Percentiles rank a stretch among this genome's conserved stretches.
Conservation (phyloP, 805 yeast species). For the Priceomyces fermenticarens region DNA sequence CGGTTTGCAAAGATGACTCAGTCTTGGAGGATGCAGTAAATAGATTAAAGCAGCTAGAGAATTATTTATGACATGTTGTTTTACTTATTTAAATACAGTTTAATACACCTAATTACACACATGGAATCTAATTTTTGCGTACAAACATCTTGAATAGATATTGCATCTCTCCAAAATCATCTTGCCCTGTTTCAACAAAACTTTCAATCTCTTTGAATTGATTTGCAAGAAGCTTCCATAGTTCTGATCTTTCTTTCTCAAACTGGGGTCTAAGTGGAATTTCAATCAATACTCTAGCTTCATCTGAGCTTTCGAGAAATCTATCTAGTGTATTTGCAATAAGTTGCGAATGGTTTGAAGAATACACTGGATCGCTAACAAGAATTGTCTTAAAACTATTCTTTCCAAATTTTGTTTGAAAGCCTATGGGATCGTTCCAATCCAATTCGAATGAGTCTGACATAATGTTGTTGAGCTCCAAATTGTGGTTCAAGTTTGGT, state of each 20-base stretch:
- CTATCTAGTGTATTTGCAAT: slow-evolving; percentile 56
- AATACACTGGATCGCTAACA: slow-evolving; percentile 86
- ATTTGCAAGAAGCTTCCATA: slow-evolving; percentile 54
- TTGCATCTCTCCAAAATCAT: slow-evolving; percentile 77
- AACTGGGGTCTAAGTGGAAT: slow-evolving; percentile 71
- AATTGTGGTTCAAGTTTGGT: slow-evolving; percentile 61
- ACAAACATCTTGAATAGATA: slow-evolving; percentile 48
- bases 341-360: slow-evolving; percentile 75
- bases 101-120: not conserved
- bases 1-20: slow-evolving; percentile 90
- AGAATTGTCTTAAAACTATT: slow-evolving; percentile 56
- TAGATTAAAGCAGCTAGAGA: slow-evolving; percentile 66
- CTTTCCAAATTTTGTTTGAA: slow-evolving; percentile 18
- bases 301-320: slow-evolving; percentile 33
- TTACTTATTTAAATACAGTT: not conserved
- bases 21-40: slow-evolving; percentile 78
- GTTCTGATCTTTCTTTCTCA: slow-evolving; percentile 56
- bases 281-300: slow-evolving; percentile 59
- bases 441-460: slow-evolving; percentile 56
- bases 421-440: slow-evolving; percentile 67
- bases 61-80: slow-evolving; percentile 41
- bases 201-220: slow-evolving; percentile 34
- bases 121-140: slow-evolving; percentile 3
- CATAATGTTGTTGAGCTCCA: slow-evolving; percentile 45
- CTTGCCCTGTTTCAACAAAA: slow-evolving; percentile 62